Base-by-base conservation (phyloP, 2,329 filamentous ascomycete species). In the Aspergillus hortae region DNA sequence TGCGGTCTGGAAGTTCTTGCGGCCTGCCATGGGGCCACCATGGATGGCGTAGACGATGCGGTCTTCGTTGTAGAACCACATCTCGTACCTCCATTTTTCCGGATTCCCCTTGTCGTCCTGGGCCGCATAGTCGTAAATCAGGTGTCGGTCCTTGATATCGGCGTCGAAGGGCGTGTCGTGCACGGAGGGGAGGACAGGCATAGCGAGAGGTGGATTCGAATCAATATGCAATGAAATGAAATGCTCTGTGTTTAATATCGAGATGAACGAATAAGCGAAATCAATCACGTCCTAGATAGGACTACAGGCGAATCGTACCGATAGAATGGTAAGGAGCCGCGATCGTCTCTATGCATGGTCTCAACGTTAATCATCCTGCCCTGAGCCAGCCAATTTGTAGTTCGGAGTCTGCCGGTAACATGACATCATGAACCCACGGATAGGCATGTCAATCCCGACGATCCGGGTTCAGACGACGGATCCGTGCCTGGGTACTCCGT, bases 21-120 rank as follows among this genome's bases (percentile, higher is more conserved):
- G 73, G 2, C 80, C 79, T 0, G 76, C 75, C 81, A 84, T 84
- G 3, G 81, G 81, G 0, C 81, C 81, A 4, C 81, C 80, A 56
- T 84, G 80, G 49, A 84, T 84, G 21, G 76, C 75, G 57, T 84
- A 84, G 53, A 84, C 77, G 44, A 82, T 75, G 4, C 80, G 75
- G 49, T 74, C 67, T 15, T 76, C 67, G n/a, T 76, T 80, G 58
- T 79, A 80, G 66, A 83, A 83, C 81, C 81, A 84, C 61, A 84
- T 77, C 54, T 84, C 81, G 58, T 84, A 84, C 1, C 79, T 75
- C 82, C 81, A 84, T 62, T 81, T 83, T 47, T 82, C 78, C 0
- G 79, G 75, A 4, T 77, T 77, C 9, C 80, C 78, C 1, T 75
- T 51, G 2, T 55, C 56, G 49, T 79, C 75, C 48, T 77, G 65